Percentiles rank a stretch among this genome's conserved stretches.
Evolutionary conservation across 345 rosid species (phyloP).

Genomic region (Garcia nutans): DNA sequence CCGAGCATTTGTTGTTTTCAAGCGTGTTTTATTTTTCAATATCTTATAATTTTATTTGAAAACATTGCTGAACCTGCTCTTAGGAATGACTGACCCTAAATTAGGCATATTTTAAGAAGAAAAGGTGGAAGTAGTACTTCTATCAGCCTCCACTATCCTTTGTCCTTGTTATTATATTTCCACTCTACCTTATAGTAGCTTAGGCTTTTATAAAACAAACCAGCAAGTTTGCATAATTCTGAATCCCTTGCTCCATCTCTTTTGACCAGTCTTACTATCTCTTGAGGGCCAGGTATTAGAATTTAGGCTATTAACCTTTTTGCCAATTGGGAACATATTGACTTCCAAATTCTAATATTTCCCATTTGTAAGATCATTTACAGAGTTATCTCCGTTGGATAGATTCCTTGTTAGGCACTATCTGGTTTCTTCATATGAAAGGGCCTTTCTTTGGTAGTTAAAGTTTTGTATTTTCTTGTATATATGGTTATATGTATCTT

Average conservation of each 20-base stretch:
- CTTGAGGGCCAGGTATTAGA: neutral
- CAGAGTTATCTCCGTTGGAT: neutral
- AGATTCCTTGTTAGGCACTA: neutral
- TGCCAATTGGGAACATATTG: neutral
- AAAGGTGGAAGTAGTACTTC: neutral
- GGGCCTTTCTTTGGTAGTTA: neutral
- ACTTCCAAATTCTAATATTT: neutral
- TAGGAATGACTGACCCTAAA: neutral
- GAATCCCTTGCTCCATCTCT: neutral
- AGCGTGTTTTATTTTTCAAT: neutral
- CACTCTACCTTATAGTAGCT: neutral
- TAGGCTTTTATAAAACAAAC: neutral
- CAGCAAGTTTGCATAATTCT: neutral
- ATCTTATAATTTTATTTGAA: neutral
- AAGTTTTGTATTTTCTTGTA: neutral
- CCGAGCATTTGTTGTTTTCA: neutral
- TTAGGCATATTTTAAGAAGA: neutral
- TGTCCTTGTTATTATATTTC: neutral
- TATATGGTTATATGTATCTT: too few species aligned
- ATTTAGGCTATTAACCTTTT: neutral
- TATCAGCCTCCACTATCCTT: neutral
- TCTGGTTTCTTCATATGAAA: neutral
- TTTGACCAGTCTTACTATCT: neutral
- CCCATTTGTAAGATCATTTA: neutral
- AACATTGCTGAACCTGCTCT: neutral